These are phyloP conservation scores for Hypseocharis bilobata DNA, from an alignment of 441 rosid species.

Conservation along the genomic window DNA sequence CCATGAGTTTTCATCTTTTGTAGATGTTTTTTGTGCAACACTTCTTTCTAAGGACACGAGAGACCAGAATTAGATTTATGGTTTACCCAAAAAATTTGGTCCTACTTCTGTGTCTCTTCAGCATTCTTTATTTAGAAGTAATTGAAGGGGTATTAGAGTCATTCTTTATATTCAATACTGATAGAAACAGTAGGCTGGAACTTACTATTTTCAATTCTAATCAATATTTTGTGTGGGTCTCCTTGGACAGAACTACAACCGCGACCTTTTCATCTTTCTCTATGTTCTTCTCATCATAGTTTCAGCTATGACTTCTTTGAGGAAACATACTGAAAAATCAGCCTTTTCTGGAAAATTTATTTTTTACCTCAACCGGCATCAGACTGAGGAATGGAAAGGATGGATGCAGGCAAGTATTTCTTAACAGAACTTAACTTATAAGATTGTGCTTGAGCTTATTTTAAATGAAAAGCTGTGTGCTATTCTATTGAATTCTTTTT, in stretches of 20 bases:
- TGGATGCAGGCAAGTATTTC: constrained; percentile 94
- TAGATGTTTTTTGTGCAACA: background rate
- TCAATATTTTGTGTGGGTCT: constrained; percentile 19
- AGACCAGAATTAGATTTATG: background rate
- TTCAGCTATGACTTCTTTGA: constrained; percentile 79
- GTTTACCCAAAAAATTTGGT: background rate
- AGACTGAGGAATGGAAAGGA: constrained; percentile 99
- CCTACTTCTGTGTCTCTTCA: background rate
- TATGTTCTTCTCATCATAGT: constrained; percentile 82
- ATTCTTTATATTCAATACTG: no score
- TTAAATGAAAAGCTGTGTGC: background rate
- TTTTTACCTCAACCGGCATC: constrained; percentile 80
- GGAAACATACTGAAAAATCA: constrained; percentile 71
- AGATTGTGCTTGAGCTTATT: background rate
- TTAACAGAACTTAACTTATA: constrained; percentile 1
- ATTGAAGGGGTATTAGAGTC: background rate
- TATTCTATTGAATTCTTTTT: background rate
- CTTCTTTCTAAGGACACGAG: background rate
- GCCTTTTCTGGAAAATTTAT: constrained; percentile 67
- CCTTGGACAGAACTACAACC: constrained; percentile 65
- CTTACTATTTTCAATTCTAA: background rate
- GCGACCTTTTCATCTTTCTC: constrained; percentile 89
- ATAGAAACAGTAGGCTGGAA: background rate
- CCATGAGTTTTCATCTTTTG: no score
- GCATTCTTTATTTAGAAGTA: background rate